Evolutionary conservation across 75 land plant genomes (phyloP).

Genomic region (Ceratopteris richardii): DNA sequence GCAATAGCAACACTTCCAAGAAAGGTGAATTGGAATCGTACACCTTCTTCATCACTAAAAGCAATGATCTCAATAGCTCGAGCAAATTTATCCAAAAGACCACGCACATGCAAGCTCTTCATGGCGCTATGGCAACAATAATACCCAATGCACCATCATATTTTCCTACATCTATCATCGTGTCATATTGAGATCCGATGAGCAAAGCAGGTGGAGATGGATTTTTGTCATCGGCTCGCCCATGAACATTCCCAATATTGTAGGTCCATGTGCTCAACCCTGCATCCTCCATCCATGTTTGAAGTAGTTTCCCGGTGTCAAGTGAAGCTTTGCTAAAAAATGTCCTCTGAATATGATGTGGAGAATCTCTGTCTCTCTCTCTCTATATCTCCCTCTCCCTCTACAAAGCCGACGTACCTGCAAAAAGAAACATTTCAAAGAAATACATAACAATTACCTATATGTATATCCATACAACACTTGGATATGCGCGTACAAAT

Average conservation of each 20-base stretch:
- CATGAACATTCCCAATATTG: slow-evolving; percentile 85
- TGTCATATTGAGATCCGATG: slow-evolving; percentile 96
- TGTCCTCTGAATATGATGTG: slow-evolving; percentile 69
- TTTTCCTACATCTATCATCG: slow-evolving; percentile 92
- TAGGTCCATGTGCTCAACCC: slow-evolving; percentile 93
- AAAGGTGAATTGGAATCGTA: slow-evolving; percentile 95
- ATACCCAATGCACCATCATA: no score
- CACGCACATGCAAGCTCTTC: slow-evolving; percentile 51
- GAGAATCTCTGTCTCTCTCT: no score
- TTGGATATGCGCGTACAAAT: no score
- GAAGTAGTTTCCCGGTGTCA: slow-evolving; percentile 52
- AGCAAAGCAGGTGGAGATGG: slow-evolving; percentile 53
- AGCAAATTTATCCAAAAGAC: slow-evolving; percentile 34
- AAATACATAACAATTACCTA: no score
- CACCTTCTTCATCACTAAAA: no score
- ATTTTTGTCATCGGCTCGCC: slow-evolving; percentile 61
- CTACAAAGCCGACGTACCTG: no score
- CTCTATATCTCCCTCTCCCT: no score
- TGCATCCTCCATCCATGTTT: slow-evolving; percentile 88
- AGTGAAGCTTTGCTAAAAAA: slow-evolving; percentile 80
- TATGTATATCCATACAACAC: no score
- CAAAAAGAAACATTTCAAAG: no score
- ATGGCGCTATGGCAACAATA: slow-evolving; percentile 80
- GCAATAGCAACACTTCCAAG: slow-evolving; percentile 92
- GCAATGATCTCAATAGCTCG: slow-evolving; percentile 91